phyloP scores from a whole-genome alignment of 345 rosid species.

The Salix purpurea region DNA sequence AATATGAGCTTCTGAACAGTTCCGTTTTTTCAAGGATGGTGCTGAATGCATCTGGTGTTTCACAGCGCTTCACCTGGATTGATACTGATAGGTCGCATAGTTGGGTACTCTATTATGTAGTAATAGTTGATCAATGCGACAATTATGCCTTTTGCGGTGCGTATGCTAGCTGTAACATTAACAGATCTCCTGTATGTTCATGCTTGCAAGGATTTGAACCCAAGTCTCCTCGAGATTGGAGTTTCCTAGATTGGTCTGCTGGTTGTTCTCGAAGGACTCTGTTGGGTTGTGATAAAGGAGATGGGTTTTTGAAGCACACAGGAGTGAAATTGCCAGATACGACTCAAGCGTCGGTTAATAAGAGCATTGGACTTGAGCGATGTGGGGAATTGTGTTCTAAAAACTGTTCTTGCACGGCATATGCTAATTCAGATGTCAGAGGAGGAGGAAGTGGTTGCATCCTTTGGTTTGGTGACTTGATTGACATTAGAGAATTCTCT shows the following conservation, averaged over 20 bases:
- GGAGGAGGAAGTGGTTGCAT: slow-evolving; percentile 1
- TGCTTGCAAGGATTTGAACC: slow-evolving; percentile 23
- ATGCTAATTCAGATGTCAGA: background rate
- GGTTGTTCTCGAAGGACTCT: slow-evolving; percentile 13
- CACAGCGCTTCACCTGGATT: slow-evolving; percentile 3
- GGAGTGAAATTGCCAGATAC: slow-evolving; percentile 9
- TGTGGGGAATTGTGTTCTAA: background rate
- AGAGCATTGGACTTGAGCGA: background rate
- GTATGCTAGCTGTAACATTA: slow-evolving; percentile 8
- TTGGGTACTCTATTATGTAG: background rate
- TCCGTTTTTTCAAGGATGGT: background rate
- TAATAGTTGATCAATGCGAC: slow-evolving; percentile 4
- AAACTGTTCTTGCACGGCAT: background rate
- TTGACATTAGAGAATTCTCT: background rate
- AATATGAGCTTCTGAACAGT: background rate
- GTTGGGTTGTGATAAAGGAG: background rate
- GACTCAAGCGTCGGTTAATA: background rate
- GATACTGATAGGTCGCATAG: background rate
- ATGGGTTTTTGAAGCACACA: background rate
- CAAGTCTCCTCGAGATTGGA: slow-evolving; percentile 9
- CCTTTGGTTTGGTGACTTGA: background rate
- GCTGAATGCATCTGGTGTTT: background rate
- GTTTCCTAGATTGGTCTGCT: background rate
- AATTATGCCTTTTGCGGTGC: slow-evolving; percentile 16
- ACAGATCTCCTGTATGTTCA: slow-evolving; percentile 3